These are phyloP conservation scores for Musa beccarii DNA, from an alignment of 176 grass and related monocot genomes.

Conservation along the genomic window DNA sequence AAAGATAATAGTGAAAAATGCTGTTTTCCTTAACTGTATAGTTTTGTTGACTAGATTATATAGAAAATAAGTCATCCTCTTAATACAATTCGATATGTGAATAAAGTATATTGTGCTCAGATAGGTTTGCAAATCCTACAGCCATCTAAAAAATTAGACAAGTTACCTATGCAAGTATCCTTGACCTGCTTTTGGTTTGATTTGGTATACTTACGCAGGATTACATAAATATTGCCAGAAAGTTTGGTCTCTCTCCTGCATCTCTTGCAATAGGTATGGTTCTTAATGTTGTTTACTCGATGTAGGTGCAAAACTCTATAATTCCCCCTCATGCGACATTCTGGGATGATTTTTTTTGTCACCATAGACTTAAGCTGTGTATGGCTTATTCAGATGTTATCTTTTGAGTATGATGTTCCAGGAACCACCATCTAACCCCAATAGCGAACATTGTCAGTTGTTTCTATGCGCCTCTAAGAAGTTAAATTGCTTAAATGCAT, in stretches of 20 bases:
- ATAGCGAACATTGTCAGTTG: background rate
- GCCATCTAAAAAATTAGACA: background rate
- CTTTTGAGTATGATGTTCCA: background rate
- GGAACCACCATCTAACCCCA: background rate
- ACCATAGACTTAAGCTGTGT: background rate
- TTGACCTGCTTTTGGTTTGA: background rate
- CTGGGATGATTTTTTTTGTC: background rate
- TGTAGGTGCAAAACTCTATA: background rate
- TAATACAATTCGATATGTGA: too few species aligned
- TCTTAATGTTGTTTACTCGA: background rate
- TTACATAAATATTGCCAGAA: conserved; percentile 46
- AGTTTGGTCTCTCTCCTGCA: conserved; percentile 53
- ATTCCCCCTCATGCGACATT: background rate
- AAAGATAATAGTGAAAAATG: too few species aligned
- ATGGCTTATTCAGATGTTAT: background rate
- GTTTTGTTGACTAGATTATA: background rate
- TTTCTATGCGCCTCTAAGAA: background rate
- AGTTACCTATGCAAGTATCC: too few species aligned
- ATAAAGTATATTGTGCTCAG: background rate
- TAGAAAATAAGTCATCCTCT: too few species aligned
- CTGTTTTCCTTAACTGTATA: background rate
- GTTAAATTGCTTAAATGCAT: too few species aligned
- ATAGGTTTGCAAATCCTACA: background rate
- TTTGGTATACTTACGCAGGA: conserved; percentile 39
- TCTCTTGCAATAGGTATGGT: conserved; percentile 57